These are phyloP conservation scores for Paecilomyces fulvus DNA, from an alignment of 2,329 filamentous ascomycete genomes.

Conservation along the genomic window DNA sequence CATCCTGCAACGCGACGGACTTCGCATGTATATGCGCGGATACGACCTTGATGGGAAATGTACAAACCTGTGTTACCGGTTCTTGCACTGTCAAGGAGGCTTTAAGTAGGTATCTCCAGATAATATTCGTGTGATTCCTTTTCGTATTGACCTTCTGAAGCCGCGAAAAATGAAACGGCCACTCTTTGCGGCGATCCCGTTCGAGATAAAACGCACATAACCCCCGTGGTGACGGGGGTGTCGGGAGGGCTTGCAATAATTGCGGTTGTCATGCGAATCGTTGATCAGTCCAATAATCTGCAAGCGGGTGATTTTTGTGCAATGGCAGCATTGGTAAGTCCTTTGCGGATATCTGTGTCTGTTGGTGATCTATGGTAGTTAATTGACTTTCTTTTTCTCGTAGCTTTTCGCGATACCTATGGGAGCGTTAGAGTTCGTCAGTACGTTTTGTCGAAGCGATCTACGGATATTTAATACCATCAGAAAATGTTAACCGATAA, in stretches of 20 bases:
- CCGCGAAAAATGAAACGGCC: slow-evolving; percentile 6
- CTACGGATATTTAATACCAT: background rate
- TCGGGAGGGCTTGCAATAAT: slow-evolving; percentile 6
- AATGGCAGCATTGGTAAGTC: background rate
- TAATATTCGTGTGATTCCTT: background rate
- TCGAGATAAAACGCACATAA: background rate
- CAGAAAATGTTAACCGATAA: background rate
- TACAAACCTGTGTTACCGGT: background rate
- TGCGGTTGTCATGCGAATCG: slow-evolving; percentile 5
- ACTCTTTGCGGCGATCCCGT: background rate
- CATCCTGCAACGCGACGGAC: background rate
- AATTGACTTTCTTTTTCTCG: background rate
- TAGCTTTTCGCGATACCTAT: slow-evolving; percentile 7
- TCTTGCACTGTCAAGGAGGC: background rate
- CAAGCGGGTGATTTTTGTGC: background rate
- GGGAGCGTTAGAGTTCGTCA: slow-evolving; percentile 7
- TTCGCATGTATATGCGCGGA: background rate
- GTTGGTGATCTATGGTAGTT: background rate
- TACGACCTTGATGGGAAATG: background rate
- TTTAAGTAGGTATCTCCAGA: background rate
- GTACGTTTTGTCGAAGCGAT: slow-evolving; percentile 1
- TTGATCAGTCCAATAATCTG: background rate
- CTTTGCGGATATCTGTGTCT: background rate
- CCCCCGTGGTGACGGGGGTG: slow-evolving; percentile 3
- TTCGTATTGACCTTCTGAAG: background rate